Base-by-base conservation (phyloP, 345 rosid species). In the Erucastrum elatum region DNA sequence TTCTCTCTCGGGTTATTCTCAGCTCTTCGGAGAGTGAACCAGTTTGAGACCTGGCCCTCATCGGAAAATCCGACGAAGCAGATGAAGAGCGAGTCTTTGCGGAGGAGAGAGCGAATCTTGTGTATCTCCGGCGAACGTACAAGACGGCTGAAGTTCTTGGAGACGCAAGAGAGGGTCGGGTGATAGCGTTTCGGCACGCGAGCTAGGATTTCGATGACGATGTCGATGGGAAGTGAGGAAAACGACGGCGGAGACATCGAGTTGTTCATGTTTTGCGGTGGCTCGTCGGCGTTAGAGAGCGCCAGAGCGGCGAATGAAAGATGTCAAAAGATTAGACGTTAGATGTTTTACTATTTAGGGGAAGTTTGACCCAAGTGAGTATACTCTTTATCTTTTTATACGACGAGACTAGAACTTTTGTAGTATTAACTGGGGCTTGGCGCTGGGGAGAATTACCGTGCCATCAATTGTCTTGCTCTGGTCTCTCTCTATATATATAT, bases 391-490 rank as follows among this genome's bases (percentile, higher is more conserved):
- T 35, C 39, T 35, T 35, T 21, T 35, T 35, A 35, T 35, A 35
- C 41, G 41, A 7, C 41, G 41, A 35, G 41, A 7, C 41, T 35
- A 7, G 41, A 35, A 35, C 41, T 35, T 33, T 8, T 4, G 31
- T 29, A 29, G 37, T 33, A 1, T 33, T 4, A 33, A 33, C 37
- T 4, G 1, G 6, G 37, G 33, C 33, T 21, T 31, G 5, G 33
- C 33, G 33, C 33, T 31, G 33, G 33, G 33, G 4, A 31, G 4
- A 31, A 31, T 83, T 90, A 93, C 82, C 93, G 96, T 44, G 90
- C 97, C 13, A 91, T 91, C 74, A 92, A 90, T 67, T 87, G 85
- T 85, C 97, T 96, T 6, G 68, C 68, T 64, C 8, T 64, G 68
- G 68, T 64, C 67, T n/a, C 39, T 34, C 67, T 64, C 26, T 30